phyloP scores from a whole-genome alignment of 805 yeast genomes.

The Yarrowia keelungensis region DNA sequence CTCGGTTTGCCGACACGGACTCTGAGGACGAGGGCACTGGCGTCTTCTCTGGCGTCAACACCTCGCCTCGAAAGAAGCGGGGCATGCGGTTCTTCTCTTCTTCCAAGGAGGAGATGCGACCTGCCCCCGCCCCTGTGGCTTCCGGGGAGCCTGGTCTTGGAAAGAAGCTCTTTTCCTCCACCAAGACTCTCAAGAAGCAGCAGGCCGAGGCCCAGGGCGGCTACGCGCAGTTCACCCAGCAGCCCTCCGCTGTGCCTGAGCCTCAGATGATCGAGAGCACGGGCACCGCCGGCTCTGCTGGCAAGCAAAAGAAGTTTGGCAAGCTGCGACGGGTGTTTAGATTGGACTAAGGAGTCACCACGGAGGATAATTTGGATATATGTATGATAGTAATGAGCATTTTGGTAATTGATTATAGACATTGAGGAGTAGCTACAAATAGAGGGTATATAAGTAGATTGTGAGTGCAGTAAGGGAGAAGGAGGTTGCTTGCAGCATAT shows the following conservation, averaged over 20 bases:
- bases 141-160: constrained; percentile 6
- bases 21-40: constrained; percentile 20
- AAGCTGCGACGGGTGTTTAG: constrained; percentile 48
- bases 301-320: constrained; percentile 37
- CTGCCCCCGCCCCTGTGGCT: constrained; percentile 2
- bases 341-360: constrained; percentile 42
- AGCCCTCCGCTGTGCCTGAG: not conserved
- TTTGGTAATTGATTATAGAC: not conserved
- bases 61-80: constrained; percentile 29
- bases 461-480: too few species aligned
- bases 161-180: constrained; percentile 23
- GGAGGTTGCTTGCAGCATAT: too few species aligned
- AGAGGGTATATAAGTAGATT: too few species aligned
- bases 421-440: not conserved
- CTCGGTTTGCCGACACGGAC: constrained; percentile 33
- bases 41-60: not conserved
- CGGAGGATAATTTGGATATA: not conserved
- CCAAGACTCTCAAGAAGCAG: constrained; percentile 38
- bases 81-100: constrained; percentile 36
- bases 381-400: constrained; percentile 31
- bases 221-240: constrained; percentile 29
- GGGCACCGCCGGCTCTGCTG: not conserved
- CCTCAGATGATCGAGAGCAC: constrained; percentile 1
- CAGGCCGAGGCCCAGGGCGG: constrained; percentile 32
- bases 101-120: constrained; percentile 25